Evolutionary conservation across 495 filamentous ascomycete genomes (phyloP), one percentile per base, ranked within the genome.

Genomic region (Neurospora hispaniola): DNA sequence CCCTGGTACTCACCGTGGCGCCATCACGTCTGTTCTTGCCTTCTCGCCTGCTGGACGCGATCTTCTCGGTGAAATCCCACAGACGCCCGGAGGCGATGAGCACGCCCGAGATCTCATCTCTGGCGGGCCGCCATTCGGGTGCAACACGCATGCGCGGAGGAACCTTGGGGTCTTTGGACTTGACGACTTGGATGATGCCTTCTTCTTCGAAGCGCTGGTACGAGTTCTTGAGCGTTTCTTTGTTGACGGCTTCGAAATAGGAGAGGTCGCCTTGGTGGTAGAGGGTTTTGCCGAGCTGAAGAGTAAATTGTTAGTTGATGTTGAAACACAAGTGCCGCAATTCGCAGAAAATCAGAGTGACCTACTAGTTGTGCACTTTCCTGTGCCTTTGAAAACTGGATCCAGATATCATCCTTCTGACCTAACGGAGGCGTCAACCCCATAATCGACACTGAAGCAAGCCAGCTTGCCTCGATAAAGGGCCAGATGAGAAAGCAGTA

Each of bases 401-500:
- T 86, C 93, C 94, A 97, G 20, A 89, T 84, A 48, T 92, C 88
- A 20, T 87, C 85, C 44, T 85, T 82, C 42, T 86, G 82, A 31
- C 84, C 82, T 5, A 85, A 72, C 3, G 92, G 94, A 4, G 95
- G 94, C 0, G 92, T 91, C 9, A 98, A 86, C 12, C 94, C 93
- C 81, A 96, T 89, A 2, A 98, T 86, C 3, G 92, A 92, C 0
- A 98, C 90, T 0, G 93, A 90, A 8, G 93, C 94, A 16, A 98
- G 88, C 96, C 96, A 99, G 68, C 85, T 89, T 0, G 93, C 91
- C 79, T 99, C 96, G 72, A 98, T 94, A 76, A 98, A 98, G 0
- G 96, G 96, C 96, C 96, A 98, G 74, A 98, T 93, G 27, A 98
- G 81, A 85, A 98, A 98, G 81, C 94, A 97, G 82, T 99, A 98